Base-by-base conservation (phyloP, 1,284 basidiomycete genomes). In the Marasmius oreades region DNA sequence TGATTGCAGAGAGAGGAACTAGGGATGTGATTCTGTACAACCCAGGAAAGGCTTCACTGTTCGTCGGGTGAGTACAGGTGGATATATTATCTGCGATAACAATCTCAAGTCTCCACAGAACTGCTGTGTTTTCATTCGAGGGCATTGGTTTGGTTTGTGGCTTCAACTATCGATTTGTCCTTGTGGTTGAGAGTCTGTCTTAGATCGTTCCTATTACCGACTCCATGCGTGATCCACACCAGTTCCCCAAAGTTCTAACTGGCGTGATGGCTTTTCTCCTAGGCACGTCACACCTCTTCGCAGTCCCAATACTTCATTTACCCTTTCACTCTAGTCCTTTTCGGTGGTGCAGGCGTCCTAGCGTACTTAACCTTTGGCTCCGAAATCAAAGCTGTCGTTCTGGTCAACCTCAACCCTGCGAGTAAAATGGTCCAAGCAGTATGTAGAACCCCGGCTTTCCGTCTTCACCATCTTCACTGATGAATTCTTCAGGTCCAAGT, bases 91-190 rank as follows among this genome's bases (percentile, higher is more conserved):
- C 52, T 55, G 47, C 20, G 50, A 61, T 14, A 55, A 24, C 46
- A 34, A 52, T 33, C 10, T 46, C 22, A 44, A 3, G 28, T 31
- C 10, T 54, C 66, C 51, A 53, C 62, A 91, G 93, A 23, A 98
- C 97, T 16, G 96, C 96, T 3, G 96, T 99, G 22, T 99, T 98
- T 70, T 95, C 97, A 0, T 99, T 99, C 63, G 97, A 99, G 72
- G 96, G 96, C 16, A 93, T 99, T 63, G 96, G 97, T 50, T 76
- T 99, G 70, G 90, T 91, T 31, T 10, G 63, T 63, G 85, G 71
- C 14, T 44, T n/a, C 39, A n/a, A 14, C 14, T 45, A 37, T 26
- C 22, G 24, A 18, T 48, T 47, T 34, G 23, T 12, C 23, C 39
- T 36, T 22, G 43, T 46, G 51, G 28, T 56, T 48, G 47, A 31